These are phyloP conservation scores for Penicillium cosmopolitanum DNA, from an alignment of 495 filamentous ascomycete genomes.

Conservation along the genomic window DNA sequence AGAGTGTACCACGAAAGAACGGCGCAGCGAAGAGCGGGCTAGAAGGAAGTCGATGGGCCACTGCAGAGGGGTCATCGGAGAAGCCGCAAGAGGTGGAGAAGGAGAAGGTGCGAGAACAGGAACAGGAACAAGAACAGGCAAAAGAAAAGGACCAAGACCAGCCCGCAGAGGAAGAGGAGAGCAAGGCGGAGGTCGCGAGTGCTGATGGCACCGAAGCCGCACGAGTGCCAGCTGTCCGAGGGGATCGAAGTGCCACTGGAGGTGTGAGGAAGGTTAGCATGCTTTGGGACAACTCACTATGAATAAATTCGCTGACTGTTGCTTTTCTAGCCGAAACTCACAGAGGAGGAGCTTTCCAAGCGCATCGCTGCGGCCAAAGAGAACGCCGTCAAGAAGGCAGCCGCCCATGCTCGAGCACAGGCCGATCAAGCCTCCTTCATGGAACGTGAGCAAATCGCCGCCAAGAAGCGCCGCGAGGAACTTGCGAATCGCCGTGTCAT, in stretches of 20 bases:
- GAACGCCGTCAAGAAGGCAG: conserved; percentile 59
- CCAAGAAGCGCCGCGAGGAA: conserved; percentile 59
- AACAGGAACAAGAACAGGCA: no score
- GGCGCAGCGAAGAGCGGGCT: conserved; percentile 24
- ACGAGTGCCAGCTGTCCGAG: conserved; percentile 61
- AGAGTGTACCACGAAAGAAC: conserved; percentile 22
- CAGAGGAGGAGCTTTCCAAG: conserved; percentile 66
- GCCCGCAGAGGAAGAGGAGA: conserved; percentile 19
- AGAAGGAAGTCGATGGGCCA: conserved; percentile 21
- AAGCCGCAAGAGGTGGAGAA: conserved; percentile 26
- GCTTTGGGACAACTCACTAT: background rate
- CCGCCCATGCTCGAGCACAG: conserved; percentile 67
- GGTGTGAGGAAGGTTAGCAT: conserved; percentile 54
- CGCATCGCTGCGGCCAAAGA: conserved; percentile 62
- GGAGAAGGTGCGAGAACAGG: conserved; percentile 4
- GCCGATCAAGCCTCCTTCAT: conserved; percentile 70
- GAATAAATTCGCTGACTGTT: background rate
- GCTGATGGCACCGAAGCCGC: conserved; percentile 32
- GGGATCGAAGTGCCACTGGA: conserved; percentile 70
- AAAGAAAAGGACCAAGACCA: conserved; percentile 25
- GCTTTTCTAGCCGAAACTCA: conserved; percentile 60
- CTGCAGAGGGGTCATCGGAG: conserved; percentile 15
- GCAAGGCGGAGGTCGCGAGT: conserved; percentile 14
- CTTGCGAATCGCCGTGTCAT: conserved; percentile 58
- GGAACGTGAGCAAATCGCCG: conserved; percentile 63